These are phyloP conservation scores for Backusella luteola DNA, from an alignment of 192 early-diverging fungal species.

Conservation along the genomic window DNA sequence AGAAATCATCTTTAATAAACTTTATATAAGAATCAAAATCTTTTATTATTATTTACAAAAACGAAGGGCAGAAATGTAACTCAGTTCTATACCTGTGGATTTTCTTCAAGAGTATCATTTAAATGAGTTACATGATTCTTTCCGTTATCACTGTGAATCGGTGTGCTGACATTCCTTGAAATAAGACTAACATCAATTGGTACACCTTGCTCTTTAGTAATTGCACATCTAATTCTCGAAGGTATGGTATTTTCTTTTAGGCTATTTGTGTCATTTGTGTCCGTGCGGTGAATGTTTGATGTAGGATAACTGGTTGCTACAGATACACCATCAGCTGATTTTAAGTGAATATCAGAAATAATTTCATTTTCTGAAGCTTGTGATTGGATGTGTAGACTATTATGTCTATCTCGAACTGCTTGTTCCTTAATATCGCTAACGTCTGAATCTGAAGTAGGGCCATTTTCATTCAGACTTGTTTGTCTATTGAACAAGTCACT, in stretches of 20 bases:
- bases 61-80: background rate
- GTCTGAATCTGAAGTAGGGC: background rate
- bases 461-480: background rate
- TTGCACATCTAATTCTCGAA: background rate
- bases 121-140: too few species aligned
- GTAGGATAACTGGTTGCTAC: background rate
- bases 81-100: background rate
- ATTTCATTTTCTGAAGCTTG: background rate
- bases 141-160: background rate
- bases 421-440: background rate
- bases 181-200: background rate
- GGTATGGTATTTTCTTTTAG: background rate
- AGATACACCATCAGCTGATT: background rate
- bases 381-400: background rate
- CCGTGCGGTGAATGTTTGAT: background rate
- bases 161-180: background rate
- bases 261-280: background rate
- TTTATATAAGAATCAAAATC: background rate
- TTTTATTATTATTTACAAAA: background rate
- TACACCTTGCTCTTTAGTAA: background rate
- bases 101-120: background rate
- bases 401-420: background rate
- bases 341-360: background rate
- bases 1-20: background rate
- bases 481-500: background rate